Evolutionary conservation across 2,329 filamentous ascomycete species (phyloP).

Genomic region (Hypoxylon sp.): DNA sequence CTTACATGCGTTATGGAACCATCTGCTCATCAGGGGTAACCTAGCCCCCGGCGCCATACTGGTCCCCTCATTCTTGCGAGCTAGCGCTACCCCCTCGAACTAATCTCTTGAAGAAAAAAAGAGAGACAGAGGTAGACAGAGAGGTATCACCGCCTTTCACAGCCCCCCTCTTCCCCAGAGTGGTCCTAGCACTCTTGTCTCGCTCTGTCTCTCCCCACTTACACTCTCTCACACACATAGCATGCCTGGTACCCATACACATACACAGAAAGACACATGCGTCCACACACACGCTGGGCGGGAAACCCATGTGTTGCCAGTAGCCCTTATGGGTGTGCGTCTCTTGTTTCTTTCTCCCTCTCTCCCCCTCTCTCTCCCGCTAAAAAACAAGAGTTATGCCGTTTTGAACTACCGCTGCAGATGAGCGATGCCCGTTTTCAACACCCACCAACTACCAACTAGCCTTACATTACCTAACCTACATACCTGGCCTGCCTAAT

Average conservation of each 20-base stretch:
- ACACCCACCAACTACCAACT: neutral
- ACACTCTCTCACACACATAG: neutral
- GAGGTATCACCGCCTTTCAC: constrained; percentile 19
- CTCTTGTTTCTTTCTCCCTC: too few species aligned
- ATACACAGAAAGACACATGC: neutral
- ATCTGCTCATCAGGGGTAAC: constrained; percentile 21
- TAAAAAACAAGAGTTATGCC: constrained; percentile 2
- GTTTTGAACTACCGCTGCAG: constrained; percentile 8
- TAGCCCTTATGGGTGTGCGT: neutral
- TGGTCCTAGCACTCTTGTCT: constrained; percentile 10
- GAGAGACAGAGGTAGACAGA: neutral
- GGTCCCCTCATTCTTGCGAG: constrained; percentile 3
- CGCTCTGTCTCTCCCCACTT: neutral
- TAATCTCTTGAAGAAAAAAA: constrained; percentile 13
- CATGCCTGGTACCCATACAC: neutral
- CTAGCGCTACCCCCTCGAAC: constrained; percentile 7
- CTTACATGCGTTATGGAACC: constrained; percentile 8
- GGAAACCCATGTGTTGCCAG: constrained; percentile 1
- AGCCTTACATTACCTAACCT: too few species aligned
- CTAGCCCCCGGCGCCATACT: neutral
- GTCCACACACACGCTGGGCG: neutral
- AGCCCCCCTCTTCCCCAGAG: constrained; percentile 28
- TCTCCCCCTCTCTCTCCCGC: neutral
- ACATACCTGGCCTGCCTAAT: neutral
- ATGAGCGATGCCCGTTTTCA: neutral